Conservation (phyloP, 108 stramenopile genomes). For the Schizochytrium sp. region DNA sequence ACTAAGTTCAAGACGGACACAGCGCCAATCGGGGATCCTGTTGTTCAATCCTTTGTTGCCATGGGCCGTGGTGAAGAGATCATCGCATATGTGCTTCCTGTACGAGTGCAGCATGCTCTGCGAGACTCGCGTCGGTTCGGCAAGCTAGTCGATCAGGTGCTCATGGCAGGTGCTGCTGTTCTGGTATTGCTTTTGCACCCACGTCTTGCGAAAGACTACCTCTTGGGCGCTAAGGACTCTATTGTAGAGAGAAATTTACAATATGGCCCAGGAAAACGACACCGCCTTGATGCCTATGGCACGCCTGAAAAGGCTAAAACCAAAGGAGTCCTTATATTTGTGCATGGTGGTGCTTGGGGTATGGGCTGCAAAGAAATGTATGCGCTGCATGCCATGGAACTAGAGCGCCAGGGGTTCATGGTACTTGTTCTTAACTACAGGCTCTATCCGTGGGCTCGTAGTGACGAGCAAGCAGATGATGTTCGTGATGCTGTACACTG, state of each 20-base stretch:
- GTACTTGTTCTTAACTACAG: constrained; percentile 40
- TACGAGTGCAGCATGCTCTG: constrained; percentile 26
- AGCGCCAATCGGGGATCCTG: no score
- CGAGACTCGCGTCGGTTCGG: not conserved
- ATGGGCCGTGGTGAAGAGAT: constrained; percentile 32
- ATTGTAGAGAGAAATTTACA: not conserved
- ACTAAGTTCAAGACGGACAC: no score
- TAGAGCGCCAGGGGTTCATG: constrained; percentile 4
- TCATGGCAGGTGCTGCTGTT: not conserved
- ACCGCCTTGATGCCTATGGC: not conserved
- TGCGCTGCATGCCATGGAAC: constrained; percentile 17
- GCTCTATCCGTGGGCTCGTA: constrained; percentile 8
- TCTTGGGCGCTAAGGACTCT: constrained; percentile 12
- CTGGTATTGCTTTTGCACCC: not conserved
- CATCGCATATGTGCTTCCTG: not conserved
- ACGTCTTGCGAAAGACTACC: not conserved
- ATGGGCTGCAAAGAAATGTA: constrained; percentile 17
- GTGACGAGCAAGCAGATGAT: constrained; percentile 13
- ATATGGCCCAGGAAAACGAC: not conserved
- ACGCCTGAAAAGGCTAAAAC: not conserved
- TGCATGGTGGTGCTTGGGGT: constrained; percentile 6
- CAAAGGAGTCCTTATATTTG: not conserved
- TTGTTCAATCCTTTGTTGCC: no score
- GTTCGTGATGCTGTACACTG: not conserved
- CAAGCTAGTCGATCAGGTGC: not conserved